phyloP scores from a whole-genome alignment of 2,329 filamentous ascomycete species.

The Claviceps digitariae region DNA sequence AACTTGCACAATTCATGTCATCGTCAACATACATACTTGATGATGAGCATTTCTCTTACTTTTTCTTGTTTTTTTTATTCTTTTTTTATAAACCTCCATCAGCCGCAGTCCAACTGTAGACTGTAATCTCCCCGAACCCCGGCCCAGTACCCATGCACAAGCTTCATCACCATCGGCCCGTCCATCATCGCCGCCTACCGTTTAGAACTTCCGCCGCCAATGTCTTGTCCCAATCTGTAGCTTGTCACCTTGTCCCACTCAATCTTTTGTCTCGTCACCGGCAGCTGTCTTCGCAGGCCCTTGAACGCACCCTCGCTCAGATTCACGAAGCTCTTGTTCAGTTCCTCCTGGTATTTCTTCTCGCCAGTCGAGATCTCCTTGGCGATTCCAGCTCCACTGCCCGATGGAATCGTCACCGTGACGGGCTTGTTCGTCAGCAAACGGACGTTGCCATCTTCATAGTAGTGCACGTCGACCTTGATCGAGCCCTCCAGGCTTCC shows the following conservation, averaged over 20 bases:
- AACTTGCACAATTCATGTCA: no score
- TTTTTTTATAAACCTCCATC: neutral
- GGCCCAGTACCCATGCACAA: neutral
- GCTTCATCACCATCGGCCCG: neutral
- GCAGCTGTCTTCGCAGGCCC: slow-evolving; percentile 77
- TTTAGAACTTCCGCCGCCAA: slow-evolving; percentile 52
- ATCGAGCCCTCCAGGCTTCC: slow-evolving; percentile 61
- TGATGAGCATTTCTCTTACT: neutral
- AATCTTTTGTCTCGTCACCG: slow-evolving; percentile 95
- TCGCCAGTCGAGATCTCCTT: slow-evolving; percentile 68
- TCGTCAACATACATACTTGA: no score
- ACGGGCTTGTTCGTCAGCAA: slow-evolving; percentile 78
- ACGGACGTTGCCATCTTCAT: slow-evolving; percentile 96
- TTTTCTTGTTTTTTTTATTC: no score
- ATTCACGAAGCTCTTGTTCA: slow-evolving; percentile 79
- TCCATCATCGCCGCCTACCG: slow-evolving; percentile 24
- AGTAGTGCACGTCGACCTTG: slow-evolving; percentile 96
- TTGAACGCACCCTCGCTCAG: slow-evolving; percentile 95
- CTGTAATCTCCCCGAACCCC: no score
- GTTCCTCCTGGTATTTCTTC: slow-evolving; percentile 89
- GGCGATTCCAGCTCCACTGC: slow-evolving; percentile 54
- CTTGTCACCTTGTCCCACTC: slow-evolving; percentile 98
- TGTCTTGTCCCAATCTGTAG: slow-evolving; percentile 74
- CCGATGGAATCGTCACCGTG: slow-evolving; percentile 44
- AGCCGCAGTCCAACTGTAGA: neutral